Evolutionary conservation across 371 early-diverging fungal species (phyloP).

Genomic region (Rhizopus arrhizus): DNA sequence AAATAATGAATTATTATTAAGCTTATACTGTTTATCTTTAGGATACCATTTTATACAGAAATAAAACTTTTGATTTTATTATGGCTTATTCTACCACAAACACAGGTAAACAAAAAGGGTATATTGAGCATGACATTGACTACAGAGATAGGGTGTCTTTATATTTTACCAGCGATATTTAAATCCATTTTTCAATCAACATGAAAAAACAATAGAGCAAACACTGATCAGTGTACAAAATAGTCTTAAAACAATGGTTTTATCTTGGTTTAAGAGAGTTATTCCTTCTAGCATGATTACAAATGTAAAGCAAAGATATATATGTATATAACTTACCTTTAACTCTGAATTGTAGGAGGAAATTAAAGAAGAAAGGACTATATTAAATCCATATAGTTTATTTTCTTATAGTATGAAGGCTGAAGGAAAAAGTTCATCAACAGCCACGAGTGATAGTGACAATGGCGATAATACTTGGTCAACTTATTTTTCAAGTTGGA

Average conservation of each 20-base stretch:
- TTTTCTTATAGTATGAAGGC: neutral
- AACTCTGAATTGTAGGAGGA: neutral
- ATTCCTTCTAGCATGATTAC: neutral
- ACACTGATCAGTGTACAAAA: neutral
- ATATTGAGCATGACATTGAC: no score
- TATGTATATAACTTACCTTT: neutral
- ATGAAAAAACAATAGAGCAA: slow-evolving; percentile 12
- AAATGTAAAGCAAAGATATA: neutral
- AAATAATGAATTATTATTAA: neutral
- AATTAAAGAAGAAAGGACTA: neutral
- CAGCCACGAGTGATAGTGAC: no score
- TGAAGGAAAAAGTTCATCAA: no score
- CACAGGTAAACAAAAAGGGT: slow-evolving; percentile 29
- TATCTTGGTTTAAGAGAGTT: neutral
- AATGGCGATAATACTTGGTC: no score
- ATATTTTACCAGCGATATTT: slow-evolving; percentile 27
- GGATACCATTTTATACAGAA: slow-evolving; percentile 52
- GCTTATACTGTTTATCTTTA: slow-evolving; percentile 12
- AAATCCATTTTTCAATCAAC: slow-evolving; percentile 31
- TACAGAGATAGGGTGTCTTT: slow-evolving; percentile 19
- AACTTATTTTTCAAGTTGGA: no score
- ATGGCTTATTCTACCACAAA: slow-evolving; percentile 53
- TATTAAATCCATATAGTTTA: neutral
- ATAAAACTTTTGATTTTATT: slow-evolving; percentile 38
- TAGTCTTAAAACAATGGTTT: neutral